phyloP scores from a whole-genome alignment of 495 filamentous ascomycete genomes.

The Chaetomium fimeti region DNA sequence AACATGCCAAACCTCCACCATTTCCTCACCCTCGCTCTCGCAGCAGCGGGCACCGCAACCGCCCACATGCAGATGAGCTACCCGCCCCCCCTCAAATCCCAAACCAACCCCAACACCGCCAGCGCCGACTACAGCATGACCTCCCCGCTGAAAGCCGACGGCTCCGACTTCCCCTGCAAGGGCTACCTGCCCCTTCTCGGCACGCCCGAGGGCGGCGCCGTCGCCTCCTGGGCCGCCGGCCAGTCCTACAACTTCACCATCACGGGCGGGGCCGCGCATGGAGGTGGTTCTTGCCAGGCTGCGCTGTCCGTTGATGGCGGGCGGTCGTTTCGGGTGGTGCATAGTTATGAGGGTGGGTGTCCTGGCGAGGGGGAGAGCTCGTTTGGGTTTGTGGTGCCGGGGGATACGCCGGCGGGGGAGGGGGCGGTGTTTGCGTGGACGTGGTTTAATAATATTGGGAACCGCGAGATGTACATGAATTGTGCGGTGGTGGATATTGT shows the following conservation, averaged over 20 bases:
- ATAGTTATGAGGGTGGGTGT: constrained; percentile 47
- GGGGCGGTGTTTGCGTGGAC: constrained; percentile 71
- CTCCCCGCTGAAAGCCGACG: constrained; percentile 47
- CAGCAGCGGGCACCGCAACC: background rate
- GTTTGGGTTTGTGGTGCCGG: constrained; percentile 53
- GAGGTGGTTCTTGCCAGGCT: constrained; percentile 64
- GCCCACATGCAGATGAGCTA: constrained; percentile 57
- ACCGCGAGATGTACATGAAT: constrained; percentile 92
- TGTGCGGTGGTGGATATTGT: constrained; percentile 63
- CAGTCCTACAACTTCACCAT: constrained; percentile 55
- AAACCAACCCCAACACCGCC: constrained; percentile 45
- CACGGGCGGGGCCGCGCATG: constrained; percentile 55
- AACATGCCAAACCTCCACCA: background rate
- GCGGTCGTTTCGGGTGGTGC: constrained; percentile 47
- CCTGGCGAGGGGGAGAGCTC: constrained; percentile 27
- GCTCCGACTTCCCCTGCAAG: constrained; percentile 62
- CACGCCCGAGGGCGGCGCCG: constrained; percentile 43
- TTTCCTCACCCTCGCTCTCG: background rate
- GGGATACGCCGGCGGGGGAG: constrained; percentile 52
- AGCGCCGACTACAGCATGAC: constrained; percentile 48
- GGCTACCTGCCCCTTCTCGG: constrained; percentile 52
- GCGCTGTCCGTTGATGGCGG: constrained; percentile 61
- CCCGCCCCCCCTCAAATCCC: constrained; percentile 51
- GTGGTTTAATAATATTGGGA: constrained; percentile 88
- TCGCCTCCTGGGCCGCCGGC: constrained; percentile 55